Evolutionary conservation across 225 moss, liverwort and hornwort genomes (phyloP), one percentile per base, ranked within the genome.

Genomic region (Polytrichum commune): DNA sequence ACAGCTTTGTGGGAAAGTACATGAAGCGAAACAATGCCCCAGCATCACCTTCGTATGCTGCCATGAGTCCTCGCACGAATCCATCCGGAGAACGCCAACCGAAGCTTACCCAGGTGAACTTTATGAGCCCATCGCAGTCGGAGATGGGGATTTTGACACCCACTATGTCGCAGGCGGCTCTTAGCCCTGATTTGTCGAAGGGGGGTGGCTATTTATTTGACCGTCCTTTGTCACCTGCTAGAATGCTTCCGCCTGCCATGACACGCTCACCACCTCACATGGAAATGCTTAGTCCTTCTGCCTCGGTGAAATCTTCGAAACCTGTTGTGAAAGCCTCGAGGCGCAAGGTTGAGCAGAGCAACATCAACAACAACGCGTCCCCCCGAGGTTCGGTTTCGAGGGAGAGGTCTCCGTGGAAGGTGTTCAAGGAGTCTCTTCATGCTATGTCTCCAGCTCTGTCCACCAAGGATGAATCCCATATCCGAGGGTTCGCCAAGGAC

Each of bases 91-190:
- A 66, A 68, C 76, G 69, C 19, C 67, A 55, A 13, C 75, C 82
- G 19, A 80, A 77, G 79, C 77, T 25, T 46, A 61, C 75, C 20
- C 77, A 80, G 71, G 63, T 80, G 5, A 70, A 73, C 38, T 68
- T 82, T 19, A 28, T 67, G 32, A 80, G 77, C 60, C 80, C 80
- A 1, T 57, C 68, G 18, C 30, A 77, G 2, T 65, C 69, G 25
- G 72, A 62, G 25, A 69, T 64, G 18, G 77, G 77, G 33, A 73
- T 72, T 20, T 29, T 83, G 67, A 60, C 69, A 28, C 77, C 77
- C n/a, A 30, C 75, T 63, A 69, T 86, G 64, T 74, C 72, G 27
- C 78, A 80, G 53, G 68, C 80, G 67, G 71, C 68, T 6, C 27
- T 28, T 5, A 78, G 71, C 55, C 77, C 80, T 18, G 72, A 80